Conservation (phyloP, 306 rosid species). For the Trifolium dubium region DNA sequence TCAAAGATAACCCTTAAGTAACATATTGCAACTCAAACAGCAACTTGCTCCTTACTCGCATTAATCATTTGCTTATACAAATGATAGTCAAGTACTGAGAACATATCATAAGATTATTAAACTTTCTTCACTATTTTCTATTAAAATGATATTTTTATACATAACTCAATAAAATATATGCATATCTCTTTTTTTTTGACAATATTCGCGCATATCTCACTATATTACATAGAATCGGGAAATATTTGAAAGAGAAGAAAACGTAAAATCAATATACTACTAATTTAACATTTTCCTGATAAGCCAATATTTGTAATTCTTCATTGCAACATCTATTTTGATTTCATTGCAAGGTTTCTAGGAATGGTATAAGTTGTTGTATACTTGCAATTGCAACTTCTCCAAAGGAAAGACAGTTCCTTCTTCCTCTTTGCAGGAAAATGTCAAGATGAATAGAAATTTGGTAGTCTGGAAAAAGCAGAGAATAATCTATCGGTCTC, state of each 20-base stretch:
- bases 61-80: slow-evolving; percentile 22
- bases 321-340: slow-evolving; percentile 40
- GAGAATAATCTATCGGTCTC: slow-evolving; percentile 40
- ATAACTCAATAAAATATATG: slow-evolving; percentile 41
- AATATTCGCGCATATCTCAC: slow-evolving; percentile 31
- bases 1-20: slow-evolving; percentile 24
- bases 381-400: slow-evolving; percentile 41
- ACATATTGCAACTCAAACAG: slow-evolving; percentile 38
- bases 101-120: not conserved
- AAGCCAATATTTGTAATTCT: slow-evolving; percentile 35
- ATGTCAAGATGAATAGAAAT: slow-evolving; percentile 40
- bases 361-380: slow-evolving; percentile 33
- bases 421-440: slow-evolving; percentile 43
- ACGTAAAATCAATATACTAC: slow-evolving; percentile 19
- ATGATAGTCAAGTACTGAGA: not conserved
- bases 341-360: slow-evolving; percentile 42
- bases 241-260: slow-evolving; percentile 31
- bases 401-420: slow-evolving; percentile 41
- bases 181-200: not conserved
- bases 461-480: slow-evolving; percentile 49
- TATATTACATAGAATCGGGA: slow-evolving; percentile 39
- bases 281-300: slow-evolving; percentile 37
- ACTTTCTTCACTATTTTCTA: slow-evolving; percentile 24
- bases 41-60: slow-evolving; percentile 11
- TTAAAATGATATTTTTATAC: slow-evolving; percentile 39